A percentile compares a stretch with the other conserved stretches of the same genome.
Conservation (phyloP, 257 asterid genomes). For the Lycium ferocissimum region DNA sequence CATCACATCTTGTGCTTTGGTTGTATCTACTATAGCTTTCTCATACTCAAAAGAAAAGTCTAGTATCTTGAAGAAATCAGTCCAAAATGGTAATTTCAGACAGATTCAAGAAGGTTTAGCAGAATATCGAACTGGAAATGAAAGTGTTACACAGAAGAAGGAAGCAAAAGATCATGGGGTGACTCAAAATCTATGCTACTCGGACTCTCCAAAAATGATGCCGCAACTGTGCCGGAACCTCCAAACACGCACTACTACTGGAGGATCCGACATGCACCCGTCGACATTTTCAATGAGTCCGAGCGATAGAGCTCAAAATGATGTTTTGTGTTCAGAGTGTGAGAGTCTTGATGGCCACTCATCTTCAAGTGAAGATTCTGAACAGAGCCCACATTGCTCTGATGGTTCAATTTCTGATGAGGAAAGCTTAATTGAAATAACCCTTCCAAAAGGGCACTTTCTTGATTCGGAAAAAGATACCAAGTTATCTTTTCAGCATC, state of each 20-base stretch:
- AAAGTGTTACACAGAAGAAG: no score
- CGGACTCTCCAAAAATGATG: no score
- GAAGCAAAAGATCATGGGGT: no score
- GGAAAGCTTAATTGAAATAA: constrained; percentile 76
- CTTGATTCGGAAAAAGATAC: constrained; percentile 34
- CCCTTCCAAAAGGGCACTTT: constrained; percentile 66
- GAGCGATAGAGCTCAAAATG: no score
- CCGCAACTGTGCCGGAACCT: no score
- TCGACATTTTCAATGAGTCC: no score
- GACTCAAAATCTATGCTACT: no score
- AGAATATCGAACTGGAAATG: neutral
- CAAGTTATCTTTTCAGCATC: no score
- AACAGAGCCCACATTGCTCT: constrained; percentile 47
- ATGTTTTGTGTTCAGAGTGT: neutral
- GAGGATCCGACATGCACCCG: no score
- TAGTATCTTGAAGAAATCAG: constrained; percentile 25
- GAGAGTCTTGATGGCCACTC: constrained; percentile 42
- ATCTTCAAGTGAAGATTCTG: constrained; percentile 55
- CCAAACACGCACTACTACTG: no score
- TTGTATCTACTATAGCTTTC: constrained; percentile 43
- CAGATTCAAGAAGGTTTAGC: neutral
- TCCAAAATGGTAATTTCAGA: neutral
- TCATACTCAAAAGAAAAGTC: constrained; percentile 41
- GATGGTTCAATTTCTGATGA: constrained; percentile 75
- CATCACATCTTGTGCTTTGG: constrained; percentile 36